Evolutionary conservation across 257 asterid species (phyloP), one percentile per base, ranked within the genome.

Genomic region (Solanum appendiculatum): DNA sequence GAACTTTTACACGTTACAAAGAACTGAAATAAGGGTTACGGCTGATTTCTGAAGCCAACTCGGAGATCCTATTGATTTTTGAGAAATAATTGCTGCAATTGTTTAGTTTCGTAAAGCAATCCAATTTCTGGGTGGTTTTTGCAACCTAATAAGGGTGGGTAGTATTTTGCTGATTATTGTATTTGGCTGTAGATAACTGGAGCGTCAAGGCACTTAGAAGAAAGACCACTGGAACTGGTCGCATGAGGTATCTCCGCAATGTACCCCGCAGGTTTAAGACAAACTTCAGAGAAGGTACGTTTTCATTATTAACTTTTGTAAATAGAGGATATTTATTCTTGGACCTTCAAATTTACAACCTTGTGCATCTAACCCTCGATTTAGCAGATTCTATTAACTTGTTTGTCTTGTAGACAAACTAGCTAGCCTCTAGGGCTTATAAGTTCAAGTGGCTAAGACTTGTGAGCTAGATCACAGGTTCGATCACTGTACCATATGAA

Each of bases 211-310:
- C 90, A 48, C 90, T 89, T 7, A 7, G 92, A 42, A 86, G 94
- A 80, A 91, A 89, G 88, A 90, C 93, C 51, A 88, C 92, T 58
- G 90, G 93, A 72, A 90, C 91, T 25, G 91, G 92, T 44, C 90
- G 89, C 5, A 89, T 90, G 92, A 90, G 91, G 91, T 89, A 89
- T 42, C 88, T 90, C 34, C 82, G 90, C 36, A 66, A 90, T 42
- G 91, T 88, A 12, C 74, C 92, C 33, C 85, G 83, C 42, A 89
- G 93, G 86, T 90, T 89, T 88, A 92, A 89, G 85, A 87, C 87
- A 18, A 89, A 88, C 87, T 92, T 89, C 88, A 88, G 89, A 89
- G 91, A 92, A 84, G 92, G 91, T 90, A 80, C 51, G 68, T 29
- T 31, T 37, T 80, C 85, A 46, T 29, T 80, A 9, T 0, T 10